Evolutionary conservation across 2,329 filamentous ascomycete species (phyloP), one percentile per base, ranked within the genome.

Genomic region (Metarhizium album): DNA sequence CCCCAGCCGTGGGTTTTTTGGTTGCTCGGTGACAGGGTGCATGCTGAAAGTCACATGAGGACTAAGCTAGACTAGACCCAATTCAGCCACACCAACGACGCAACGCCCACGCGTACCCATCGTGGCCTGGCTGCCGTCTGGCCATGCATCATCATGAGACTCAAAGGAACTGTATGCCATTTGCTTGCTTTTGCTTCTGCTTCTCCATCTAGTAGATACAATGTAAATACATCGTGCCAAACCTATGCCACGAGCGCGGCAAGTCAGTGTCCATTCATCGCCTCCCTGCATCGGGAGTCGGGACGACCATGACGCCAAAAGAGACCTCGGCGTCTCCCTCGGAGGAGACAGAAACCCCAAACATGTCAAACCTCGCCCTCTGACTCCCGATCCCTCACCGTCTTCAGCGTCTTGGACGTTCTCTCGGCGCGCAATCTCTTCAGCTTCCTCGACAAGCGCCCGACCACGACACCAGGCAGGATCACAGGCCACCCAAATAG

Each of bases 391-490:
- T 42, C 35, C 31, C 74, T 73, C 64, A 59, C 72, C 53, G 70
- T 75, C 55, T 67, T 78, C 31, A 67, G 66, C n/a, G 74, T 76
- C 56, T 67, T 78, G 29, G 67, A 66, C n/a, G 74, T 68, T 48
- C 61, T 75, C 24, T 63, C 66, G 4, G 53, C 61, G 46, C 64
- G 63, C 33, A 55, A 49, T 42, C n/a, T 46, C 53, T 14, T 66
- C 6, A 70, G 70, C 2, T 70, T 90, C 46, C 78, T 84, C 65
- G 70, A 80, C 48, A 86, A 87, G 68, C 91, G 93, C 71, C 78
- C 94, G 27, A 74, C 83, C 60, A 85, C 82, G 57, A 78, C 83
- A 59, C 90, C 86, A 0, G 73, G 70, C 47, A 80, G 73, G 57
- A 89, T 91, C 59, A 72, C 74, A 3, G 82, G 82, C 52, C 65